These are phyloP conservation scores for Pilatotrama ljubarskyi DNA, from an alignment of 768 basidiomycete genomes.

Conservation along the genomic window DNA sequence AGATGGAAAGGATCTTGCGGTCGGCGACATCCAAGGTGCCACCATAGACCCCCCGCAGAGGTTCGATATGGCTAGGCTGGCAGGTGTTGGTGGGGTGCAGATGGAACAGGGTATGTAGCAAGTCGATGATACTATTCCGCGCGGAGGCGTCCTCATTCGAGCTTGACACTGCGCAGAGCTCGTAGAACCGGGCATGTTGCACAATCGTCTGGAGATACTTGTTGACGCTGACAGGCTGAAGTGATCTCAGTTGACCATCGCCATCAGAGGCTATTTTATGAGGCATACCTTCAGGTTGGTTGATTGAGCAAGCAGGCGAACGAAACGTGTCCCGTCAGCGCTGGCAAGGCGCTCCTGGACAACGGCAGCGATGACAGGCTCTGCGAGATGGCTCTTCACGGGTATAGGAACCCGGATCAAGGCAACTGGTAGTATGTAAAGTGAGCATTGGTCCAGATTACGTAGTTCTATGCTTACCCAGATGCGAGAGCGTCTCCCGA, in stretches of 20 bases:
- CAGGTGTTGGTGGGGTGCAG: constrained; percentile 82
- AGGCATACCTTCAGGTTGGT: constrained; percentile 62
- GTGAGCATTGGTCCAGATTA: neutral
- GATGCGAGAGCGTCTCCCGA: neutral
- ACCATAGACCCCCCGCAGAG: constrained; percentile 70
- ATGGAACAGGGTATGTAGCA: constrained; percentile 68
- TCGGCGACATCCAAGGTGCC: constrained; percentile 73
- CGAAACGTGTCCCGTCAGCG: constrained; percentile 30
- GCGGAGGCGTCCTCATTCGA: constrained; percentile 18
- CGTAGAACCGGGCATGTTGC: constrained; percentile 65
- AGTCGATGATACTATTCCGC: constrained; percentile 50
- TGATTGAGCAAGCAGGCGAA: constrained; percentile 25
- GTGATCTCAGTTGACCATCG: neutral
- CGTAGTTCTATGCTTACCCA: neutral
- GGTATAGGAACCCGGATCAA: constrained; percentile 7
- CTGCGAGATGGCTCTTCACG: constrained; percentile 61
- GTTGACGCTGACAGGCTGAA: constrained; percentile 70
- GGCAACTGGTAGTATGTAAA: neutral
- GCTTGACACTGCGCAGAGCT: constrained; percentile 35
- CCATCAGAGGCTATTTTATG: neutral
- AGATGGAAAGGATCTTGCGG: constrained; percentile 66
- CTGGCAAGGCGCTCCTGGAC: constrained; percentile 61
- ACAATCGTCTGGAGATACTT: constrained; percentile 74
- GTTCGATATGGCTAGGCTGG: constrained; percentile 80
- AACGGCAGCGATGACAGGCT: constrained; percentile 66